Evolutionary conservation across 352 stramenopile genomes (phyloP), one percentile per base, ranked within the genome.

Genomic region (Phytophthora sojae): DNA sequence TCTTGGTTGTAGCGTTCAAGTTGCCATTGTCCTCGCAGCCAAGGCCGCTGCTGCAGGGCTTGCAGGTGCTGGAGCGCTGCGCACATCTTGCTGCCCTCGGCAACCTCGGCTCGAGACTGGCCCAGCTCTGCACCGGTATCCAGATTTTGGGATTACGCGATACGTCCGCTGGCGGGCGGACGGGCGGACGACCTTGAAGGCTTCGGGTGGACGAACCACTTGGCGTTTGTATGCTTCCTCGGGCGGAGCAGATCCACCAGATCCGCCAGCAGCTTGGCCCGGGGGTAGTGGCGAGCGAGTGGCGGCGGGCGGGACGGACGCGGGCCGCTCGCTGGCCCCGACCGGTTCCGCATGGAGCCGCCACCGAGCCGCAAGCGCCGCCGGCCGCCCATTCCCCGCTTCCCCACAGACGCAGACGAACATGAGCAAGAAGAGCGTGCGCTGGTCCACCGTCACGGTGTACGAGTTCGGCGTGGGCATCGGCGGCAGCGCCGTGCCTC

Each of bases 361-460:
- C 21, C 21, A 1, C 23, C 26, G 64, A 61, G n/a, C 45, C 37
- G 50, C 50, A 72, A 57, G 57, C 51, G 21, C 25, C 29, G 32
- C 32, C 23, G 39, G 21, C 25, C 29, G 32, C 32, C 23, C 26
- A 64, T 56, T 39, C 59, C 1, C 37, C 14, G 35, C 52, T 15
- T 52, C n/a, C 12, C 6, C 19, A 14, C 11, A 54, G 25, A 25
- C 52, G 32, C 7, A 39, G 32, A 39, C 32, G 32, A 39, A 14
- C 32, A 63, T 69, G 53, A 62, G 37, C 58, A 62, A 67, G 57
- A 61, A 39, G 32, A 39, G 57, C 52, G 65, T 72, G 14, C 72
- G 76, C 32, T 91, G 77, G 79, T 86, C 73, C 35, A 91, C 81
- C 30, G 52, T 89, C 58, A 88, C 75, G 6, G 77, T 89, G 30